Base-by-base conservation (phyloP, 192 early-diverging fungal species). In the Gryganskiella cystojenkinii region DNA sequence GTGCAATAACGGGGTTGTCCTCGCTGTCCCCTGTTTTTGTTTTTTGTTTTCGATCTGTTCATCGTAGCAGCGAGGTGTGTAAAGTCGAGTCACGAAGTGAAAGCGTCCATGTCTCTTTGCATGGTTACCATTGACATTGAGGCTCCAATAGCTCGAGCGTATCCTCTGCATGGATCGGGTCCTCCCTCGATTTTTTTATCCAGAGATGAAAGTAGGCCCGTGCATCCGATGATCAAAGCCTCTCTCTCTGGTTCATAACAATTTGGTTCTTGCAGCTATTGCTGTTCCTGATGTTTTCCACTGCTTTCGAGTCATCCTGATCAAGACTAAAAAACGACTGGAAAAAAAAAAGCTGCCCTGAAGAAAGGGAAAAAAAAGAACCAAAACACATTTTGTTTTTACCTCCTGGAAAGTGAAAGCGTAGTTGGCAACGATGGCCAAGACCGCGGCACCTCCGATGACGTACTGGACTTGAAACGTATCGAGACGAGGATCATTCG, bases 401-500 rank as follows among this genome's bases (percentile, higher is more conserved):
- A 93, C 94, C 87, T 94, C 92, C 50, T 86, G 68, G 7, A 93
- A 45, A 19, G 82, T 83, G 55, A 90, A 95, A 43, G 87, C 81
- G 79, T 92, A 89, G 45, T 95, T 89, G 67, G 93, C 89, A 27
- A 95, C 35, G 56, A 97, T 63, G 4, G 90, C 89, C 67, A 97
- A 84, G 1, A 94, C 45, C 1, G 89, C 85, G 24, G 87, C 84
- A 24, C 86, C 91, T 62, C 64, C 90, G 13, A 98, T 7, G 67
- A 99, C 81, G 68, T 88, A 98, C 78, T 98, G 95, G 24, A 95
- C 82, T 40, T 93, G 91, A 80, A 98, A 92, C 6, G 96, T 95
- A 83, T 99, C 98, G 14, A 96, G 82, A 22, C 82, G 87, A 35
- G 92, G 93, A 78, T 98, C 97, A 89, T 97, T 97, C 1, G 96